Base-by-base conservation (phyloP, 2,329 filamentous ascomycete species). In the Thelonectria discophora region DNA sequence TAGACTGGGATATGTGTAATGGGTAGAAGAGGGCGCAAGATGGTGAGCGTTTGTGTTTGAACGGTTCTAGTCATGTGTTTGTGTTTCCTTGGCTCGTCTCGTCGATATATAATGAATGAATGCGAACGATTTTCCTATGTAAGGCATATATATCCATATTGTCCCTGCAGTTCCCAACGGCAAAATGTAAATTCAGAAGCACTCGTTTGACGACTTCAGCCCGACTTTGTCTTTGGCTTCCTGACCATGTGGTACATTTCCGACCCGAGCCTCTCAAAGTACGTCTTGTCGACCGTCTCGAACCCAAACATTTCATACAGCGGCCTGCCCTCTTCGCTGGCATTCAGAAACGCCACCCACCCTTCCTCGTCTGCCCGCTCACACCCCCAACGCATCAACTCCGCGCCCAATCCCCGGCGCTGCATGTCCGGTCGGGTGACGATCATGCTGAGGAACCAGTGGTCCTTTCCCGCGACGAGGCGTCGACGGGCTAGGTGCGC, bases 381-480 rank as follows among this genome's bases (percentile, higher is more conserved):
- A 20, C 74, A 56, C 7, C 77, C 78, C 59, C 71, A 76, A 11
- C 58, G 62, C 65, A 80, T 72, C 43, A 80, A 50, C 17, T 63
- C 69, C 1, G 67, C 65, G 5, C 76, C 78, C 5, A 79, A 65
- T 5, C 77, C 77, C 10, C 62, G 68, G 5, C 72, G 63, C 60
- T 78, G 75, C 20, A 58, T 68, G 2, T 69, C 67, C n/a, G 70
- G 71, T 13, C 69, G 65, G 3, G 79, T 75, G 1, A 73, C 70
- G 8, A 78, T 65, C 10, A 69, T 72, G 24, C 73, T 74, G 12
- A 80, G 58, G 53, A 75, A 78, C 73, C 78, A 78, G 48, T 70
- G 65, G 6, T 58, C 63, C 0, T 65, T 67, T 3, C 62, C 67
- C 8, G 62, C 69, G 60, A 78, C 70, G 40, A 75, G 47, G 11